These are phyloP conservation scores for Aspergillus asperescens DNA, from an alignment of 495 filamentous ascomycete species.

Conservation along the genomic window DNA sequence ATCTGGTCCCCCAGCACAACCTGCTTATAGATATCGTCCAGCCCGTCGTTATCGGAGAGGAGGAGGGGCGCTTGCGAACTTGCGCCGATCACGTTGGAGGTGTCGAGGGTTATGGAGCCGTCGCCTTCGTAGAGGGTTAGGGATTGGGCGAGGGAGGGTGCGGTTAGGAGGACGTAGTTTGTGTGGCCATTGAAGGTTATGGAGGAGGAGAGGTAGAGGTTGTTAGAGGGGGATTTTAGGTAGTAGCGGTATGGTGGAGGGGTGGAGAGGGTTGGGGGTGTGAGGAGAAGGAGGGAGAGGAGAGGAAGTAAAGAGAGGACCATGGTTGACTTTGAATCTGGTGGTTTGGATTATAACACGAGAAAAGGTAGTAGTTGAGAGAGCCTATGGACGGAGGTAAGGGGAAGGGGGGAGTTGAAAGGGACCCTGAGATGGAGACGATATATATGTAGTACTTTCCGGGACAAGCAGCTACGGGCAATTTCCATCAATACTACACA, in stretches of 20 bases:
- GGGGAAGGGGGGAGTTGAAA: too few relatives aligned
- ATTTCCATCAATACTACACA: background rate
- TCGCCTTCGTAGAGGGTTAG: slow-evolving; percentile 1
- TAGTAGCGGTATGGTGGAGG: background rate
- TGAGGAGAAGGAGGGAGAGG: background rate
- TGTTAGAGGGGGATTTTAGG: background rate
- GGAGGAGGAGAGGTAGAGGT: slow-evolving; percentile 6
- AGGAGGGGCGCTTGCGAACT: slow-evolving; percentile 3
- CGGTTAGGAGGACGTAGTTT: slow-evolving; percentile 10
- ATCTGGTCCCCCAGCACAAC: slow-evolving; percentile 4
- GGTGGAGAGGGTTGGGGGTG: background rate
- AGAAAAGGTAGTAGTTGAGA: too few relatives aligned
- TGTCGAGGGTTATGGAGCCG: slow-evolving; percentile 8
- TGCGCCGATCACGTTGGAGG: slow-evolving; percentile 6
- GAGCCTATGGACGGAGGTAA: too few relatives aligned
- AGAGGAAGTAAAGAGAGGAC: background rate
- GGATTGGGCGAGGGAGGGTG: slow-evolving; percentile 5
- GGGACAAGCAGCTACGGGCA: background rate
- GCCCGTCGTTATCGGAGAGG: background rate
- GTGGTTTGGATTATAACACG: too few relatives aligned
- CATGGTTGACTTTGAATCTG: background rate
- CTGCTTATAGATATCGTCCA: background rate
- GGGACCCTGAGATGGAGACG: too few relatives aligned
- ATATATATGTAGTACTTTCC: too few relatives aligned
- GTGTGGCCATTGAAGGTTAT: slow-evolving; percentile 7